Conservation (phyloP, 2,329 filamentous ascomycete genomes). For the Ascochyta pisi region DNA sequence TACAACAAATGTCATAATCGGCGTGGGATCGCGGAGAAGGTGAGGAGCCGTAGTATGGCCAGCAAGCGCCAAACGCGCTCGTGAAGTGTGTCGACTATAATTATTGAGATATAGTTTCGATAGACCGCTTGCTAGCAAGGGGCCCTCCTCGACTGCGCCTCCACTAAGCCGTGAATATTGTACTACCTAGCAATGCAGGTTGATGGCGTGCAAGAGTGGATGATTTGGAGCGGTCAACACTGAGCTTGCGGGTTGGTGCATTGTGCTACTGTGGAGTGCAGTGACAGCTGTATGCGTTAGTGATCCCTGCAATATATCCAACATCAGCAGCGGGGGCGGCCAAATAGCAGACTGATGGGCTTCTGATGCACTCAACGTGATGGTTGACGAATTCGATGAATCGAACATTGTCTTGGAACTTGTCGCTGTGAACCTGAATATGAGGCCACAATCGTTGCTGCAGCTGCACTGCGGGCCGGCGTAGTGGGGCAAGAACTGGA, state of each 20-base stretch:
- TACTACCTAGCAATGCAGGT: slow-evolving; percentile 6
- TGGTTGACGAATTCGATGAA: not conserved
- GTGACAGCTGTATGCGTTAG: slow-evolving; percentile 3
- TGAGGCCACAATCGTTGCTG: slow-evolving; percentile 17
- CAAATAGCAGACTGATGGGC: not conserved
- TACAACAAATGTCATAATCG: not conserved
- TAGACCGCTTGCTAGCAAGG: slow-evolving; percentile 10
- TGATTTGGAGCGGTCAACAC: slow-evolving; percentile 4
- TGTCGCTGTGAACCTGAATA: not conserved
- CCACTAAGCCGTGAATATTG: slow-evolving; percentile 7
- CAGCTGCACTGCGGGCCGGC: slow-evolving; percentile 14
- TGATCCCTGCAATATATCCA: slow-evolving; percentile 1
- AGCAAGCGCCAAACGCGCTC: slow-evolving; percentile 18
- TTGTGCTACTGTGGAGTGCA: slow-evolving; percentile 12
- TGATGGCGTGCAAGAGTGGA: slow-evolving; percentile 3
- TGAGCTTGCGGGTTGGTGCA: slow-evolving; percentile 2
- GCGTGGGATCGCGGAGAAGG: not conserved
- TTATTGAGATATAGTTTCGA: slow-evolving; percentile 11
- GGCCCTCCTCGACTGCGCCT: slow-evolving; percentile 3
- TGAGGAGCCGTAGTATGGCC: slow-evolving; percentile 1
- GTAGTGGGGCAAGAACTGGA: slow-evolving; percentile 15
- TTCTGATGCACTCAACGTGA: not conserved
- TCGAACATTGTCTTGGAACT: not conserved
- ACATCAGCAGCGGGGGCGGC: not conserved
- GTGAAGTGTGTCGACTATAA: slow-evolving; percentile 7